Evolutionary conservation across 2,329 filamentous ascomycete species (phyloP).

Genomic region (Ophiocordyceps camponoti-rufipedis): DNA sequence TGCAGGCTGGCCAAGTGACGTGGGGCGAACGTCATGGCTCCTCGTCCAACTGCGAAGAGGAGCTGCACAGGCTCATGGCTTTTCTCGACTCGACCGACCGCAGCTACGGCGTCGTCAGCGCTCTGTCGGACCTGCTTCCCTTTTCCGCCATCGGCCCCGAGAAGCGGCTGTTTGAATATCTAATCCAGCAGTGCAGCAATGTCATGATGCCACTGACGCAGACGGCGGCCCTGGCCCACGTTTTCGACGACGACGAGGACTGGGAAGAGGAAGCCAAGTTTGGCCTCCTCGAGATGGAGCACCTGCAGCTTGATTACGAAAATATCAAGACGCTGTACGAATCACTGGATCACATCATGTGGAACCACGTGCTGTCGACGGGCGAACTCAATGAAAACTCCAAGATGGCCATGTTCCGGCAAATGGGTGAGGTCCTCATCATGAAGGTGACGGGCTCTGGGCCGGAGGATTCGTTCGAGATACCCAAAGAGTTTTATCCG

Average conservation of each 20-base stretch:
- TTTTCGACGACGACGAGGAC: constrained; percentile 11
- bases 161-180: constrained; percentile 24
- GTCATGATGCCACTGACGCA: constrained; percentile 14
- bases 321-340: constrained; percentile 27
- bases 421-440: constrained; percentile 30
- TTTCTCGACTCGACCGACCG: constrained; percentile 43
- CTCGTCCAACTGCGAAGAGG: constrained; percentile 25
- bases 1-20: constrained; percentile 12
- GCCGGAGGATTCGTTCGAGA: constrained; percentile 24
- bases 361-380: constrained; percentile 22
- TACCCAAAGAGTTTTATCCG: constrained; percentile 32
- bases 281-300: constrained; percentile 22
- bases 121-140: constrained; percentile 20
- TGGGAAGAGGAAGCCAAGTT: constrained; percentile 19
- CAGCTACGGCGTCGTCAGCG: constrained; percentile 36
- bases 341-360: constrained; percentile 28
- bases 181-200: constrained; percentile 14
- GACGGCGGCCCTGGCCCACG: constrained; percentile 10
- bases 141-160: constrained; percentile 16
- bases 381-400: constrained; percentile 16
- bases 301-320: constrained; percentile 16
- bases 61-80: constrained; percentile 43
- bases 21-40: constrained; percentile 11
- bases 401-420: constrained; percentile 24
- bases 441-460: constrained; percentile 25